phyloP scores from a whole-genome alignment of 148 eudicot species.

The Spergularia marina region DNA sequence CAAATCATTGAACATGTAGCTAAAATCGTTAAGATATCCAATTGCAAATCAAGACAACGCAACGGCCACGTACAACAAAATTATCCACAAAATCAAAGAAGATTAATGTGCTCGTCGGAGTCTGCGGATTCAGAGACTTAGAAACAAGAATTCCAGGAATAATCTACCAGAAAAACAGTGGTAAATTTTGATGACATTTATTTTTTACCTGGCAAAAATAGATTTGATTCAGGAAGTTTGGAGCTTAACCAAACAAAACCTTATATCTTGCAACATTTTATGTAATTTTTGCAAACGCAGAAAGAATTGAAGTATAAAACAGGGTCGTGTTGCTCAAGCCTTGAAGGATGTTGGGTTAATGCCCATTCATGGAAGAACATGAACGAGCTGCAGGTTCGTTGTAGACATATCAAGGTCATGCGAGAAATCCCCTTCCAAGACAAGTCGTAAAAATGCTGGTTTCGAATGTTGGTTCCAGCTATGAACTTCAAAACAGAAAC shows the following conservation, averaged over 20 bases:
- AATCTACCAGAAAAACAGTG: too few relatives aligned
- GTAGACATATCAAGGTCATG: slow-evolving; percentile 13
- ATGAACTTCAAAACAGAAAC: slow-evolving; percentile 22
- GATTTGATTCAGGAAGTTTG: not conserved
- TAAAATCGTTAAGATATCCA: too few relatives aligned
- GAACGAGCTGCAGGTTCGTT: slow-evolving; percentile 19
- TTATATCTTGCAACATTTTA: not conserved
- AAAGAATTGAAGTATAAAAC: slow-evolving; percentile 17
- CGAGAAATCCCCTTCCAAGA: slow-evolving; percentile 6
- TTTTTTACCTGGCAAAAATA: too few relatives aligned
- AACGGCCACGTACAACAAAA: too few relatives aligned
- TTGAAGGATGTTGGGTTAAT: slow-evolving; percentile 3
- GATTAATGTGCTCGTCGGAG: too few relatives aligned
- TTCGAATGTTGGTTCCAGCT: not conserved
- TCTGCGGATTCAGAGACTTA: too few relatives aligned
- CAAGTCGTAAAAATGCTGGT: not conserved
- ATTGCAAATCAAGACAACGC: too few relatives aligned
- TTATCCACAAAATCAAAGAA: too few relatives aligned
- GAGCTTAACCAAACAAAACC: not conserved
- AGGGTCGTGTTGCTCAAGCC: slow-evolving; percentile 17
- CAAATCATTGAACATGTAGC: too few relatives aligned
- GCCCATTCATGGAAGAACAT: slow-evolving; percentile 20
- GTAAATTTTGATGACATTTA: too few relatives aligned
- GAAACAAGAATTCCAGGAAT: too few relatives aligned
- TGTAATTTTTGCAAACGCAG: not conserved